Base-by-base conservation (phyloP, 148 eudicot genomes). In the Spergularia marina region DNA sequence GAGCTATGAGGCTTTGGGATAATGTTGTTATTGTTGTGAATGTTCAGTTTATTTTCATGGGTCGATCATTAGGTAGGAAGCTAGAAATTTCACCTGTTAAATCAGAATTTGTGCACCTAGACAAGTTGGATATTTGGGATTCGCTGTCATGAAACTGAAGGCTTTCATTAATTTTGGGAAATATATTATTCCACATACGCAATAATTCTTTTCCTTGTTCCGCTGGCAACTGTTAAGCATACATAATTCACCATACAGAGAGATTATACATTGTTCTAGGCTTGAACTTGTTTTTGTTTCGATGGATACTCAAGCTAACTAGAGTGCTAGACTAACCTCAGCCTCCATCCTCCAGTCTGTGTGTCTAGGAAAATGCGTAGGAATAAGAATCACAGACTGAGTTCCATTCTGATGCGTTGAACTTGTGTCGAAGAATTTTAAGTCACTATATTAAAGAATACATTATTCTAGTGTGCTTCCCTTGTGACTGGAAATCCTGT, bases 241-340 rank as follows among this genome's bases (percentile, higher is more conserved):
- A 13, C 41, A 65, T 13, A 12, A 20, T n/a, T 65, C 5, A 15
- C 11, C 21, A 54, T 54, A 16, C 23, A 54, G 21, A 55, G 16
- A 7, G 17, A 17, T 18, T 11, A 4, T 54, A 10, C 60, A 36
- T 40, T 57, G 49, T 53, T 58, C 34, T 60, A 18, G 10, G 54
- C 52, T 20, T 63, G 52, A 40, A 10, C 10, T 40, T 65, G 53
- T 1, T 20, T 39, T 41, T 12, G 7, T 0, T n/a, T 53, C 21
- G 17, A 53, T 40, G 21, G 40, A 18, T 55, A 59, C 17, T n/a
- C 52, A 66, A 39, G 64, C 63, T 75, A 54, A 40, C 59, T 58
- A 71, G 53, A 65, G 21, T 17, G 41, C 59, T 58, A 71, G 53
- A 65, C 41, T 17, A 75, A 54, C 23, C 49, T 36, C 52, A 15